These are phyloP conservation scores for Xylaria acuta DNA, from an alignment of 495 filamentous ascomycete species.

Conservation along the genomic window DNA sequence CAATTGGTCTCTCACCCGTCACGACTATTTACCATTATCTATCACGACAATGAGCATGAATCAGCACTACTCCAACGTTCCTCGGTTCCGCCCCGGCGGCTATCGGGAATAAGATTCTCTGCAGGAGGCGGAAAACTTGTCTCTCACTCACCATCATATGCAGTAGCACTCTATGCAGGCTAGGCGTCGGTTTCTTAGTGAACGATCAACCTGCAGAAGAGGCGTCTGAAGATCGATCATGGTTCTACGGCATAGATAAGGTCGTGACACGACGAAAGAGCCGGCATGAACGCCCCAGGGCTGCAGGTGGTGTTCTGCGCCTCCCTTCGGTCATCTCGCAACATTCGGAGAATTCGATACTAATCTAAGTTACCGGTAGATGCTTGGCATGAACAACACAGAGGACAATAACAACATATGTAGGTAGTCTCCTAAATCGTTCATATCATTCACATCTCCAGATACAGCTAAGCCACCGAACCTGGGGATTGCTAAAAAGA, in stretches of 20 bases:
- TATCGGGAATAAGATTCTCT: background rate
- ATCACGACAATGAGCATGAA: background rate
- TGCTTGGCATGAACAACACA: background rate
- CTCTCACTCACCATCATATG: background rate
- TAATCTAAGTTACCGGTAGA: too few relatives aligned
- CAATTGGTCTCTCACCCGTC: background rate
- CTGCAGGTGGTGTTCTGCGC: background rate
- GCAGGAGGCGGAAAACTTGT: background rate
- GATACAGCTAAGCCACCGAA: background rate
- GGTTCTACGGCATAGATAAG: background rate
- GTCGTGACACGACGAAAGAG: background rate
- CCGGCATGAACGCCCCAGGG: background rate
- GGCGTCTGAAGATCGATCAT: background rate
- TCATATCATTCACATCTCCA: background rate
- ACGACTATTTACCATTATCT: slow-evolving; percentile 3
- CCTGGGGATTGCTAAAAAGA: background rate
- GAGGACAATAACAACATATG: background rate
- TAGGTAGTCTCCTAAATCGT: background rate
- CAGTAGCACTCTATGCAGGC: background rate
- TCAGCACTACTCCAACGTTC: background rate
- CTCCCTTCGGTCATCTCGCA: background rate
- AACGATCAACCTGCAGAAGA: slow-evolving; percentile 2
- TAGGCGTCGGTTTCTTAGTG: background rate
- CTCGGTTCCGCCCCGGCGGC: background rate
- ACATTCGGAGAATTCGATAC: background rate